These are phyloP conservation scores for Lycium ferocissimum DNA, from an alignment of 257 asterid species.

Conservation along the genomic window DNA sequence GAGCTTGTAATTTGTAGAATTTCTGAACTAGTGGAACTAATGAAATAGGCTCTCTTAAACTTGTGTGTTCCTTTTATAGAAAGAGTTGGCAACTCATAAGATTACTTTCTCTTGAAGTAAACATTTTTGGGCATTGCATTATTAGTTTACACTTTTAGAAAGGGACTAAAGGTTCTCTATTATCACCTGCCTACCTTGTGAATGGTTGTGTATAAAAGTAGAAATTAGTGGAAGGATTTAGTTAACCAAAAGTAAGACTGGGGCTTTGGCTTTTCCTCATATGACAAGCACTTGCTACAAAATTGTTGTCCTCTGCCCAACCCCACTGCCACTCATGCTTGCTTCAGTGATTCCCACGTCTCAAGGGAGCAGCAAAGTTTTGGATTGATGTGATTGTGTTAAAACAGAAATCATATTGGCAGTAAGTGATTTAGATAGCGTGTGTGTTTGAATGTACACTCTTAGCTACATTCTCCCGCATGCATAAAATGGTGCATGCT, in stretches of 20 bases:
- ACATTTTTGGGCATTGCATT: not conserved
- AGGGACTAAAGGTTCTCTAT: not conserved
- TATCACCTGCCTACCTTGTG: not conserved
- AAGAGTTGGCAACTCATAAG: constrained; percentile 54
- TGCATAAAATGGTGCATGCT: no score
- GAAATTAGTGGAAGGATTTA: constrained; percentile 25
- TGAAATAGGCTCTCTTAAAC: constrained; percentile 47
- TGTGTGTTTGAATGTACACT: no score
- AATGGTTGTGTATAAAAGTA: constrained; percentile 22
- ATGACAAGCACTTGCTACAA: constrained; percentile 23
- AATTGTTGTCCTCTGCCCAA: not conserved
- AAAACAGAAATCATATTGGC: not conserved
- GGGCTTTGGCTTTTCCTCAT: constrained; percentile 4
- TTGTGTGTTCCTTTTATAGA: constrained; percentile 40
- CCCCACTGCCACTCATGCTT: constrained; percentile 17
- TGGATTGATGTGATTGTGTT: not conserved
- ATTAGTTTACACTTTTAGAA: not conserved
- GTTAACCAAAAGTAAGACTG: constrained; percentile 16
- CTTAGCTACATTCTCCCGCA: no score
- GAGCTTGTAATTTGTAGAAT: not conserved
- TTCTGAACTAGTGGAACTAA: not conserved
- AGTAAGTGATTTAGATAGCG: not conserved
- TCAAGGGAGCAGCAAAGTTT: not conserved
- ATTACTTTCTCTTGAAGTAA: constrained; percentile 64
- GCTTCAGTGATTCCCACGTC: not conserved